phyloP scores from a whole-genome alignment of 148 eudicot genomes.

The Heliamphora exappendiculata region DNA sequence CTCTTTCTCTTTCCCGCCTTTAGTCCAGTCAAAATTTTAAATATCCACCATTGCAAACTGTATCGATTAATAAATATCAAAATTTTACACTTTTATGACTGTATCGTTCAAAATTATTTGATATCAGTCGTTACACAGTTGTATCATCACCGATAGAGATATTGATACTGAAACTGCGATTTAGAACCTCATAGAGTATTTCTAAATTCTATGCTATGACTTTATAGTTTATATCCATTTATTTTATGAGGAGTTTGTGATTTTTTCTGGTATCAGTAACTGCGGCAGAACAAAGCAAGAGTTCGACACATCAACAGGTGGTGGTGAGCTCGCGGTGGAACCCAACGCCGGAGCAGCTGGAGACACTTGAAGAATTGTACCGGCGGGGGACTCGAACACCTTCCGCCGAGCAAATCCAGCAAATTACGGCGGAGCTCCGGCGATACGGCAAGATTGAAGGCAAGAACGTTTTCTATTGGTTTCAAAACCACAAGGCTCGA shows the following conservation, averaged over 20 bases:
- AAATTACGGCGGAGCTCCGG: constrained; percentile 49
- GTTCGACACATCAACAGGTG: constrained; percentile 29
- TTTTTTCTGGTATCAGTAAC: constrained; percentile 13
- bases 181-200: too few species aligned
- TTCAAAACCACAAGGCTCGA: constrained; percentile 83
- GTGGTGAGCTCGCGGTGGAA: constrained; percentile 75
- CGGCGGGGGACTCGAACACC: constrained; percentile 59
- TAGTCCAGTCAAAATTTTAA: background rate
- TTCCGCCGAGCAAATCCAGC: constrained; percentile 56
- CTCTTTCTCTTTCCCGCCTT: background rate
- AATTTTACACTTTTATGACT: too few species aligned
- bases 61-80: background rate
- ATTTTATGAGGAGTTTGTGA: background rate
- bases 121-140: too few species aligned
- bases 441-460: constrained; percentile 75
- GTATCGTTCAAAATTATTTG: too few species aligned
- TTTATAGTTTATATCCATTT: background rate
- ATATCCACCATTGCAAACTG: background rate
- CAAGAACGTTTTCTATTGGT: constrained; percentile 88
- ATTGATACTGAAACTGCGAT: background rate
- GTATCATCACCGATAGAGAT: too few species aligned
- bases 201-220: background rate
- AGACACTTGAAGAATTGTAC: constrained; percentile 47
- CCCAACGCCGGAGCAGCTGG: constrained; percentile 74
- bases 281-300: constrained; percentile 33